phyloP scores from a whole-genome alignment of 1,284 basidiomycete species.

The Wallemia mellicola region DNA sequence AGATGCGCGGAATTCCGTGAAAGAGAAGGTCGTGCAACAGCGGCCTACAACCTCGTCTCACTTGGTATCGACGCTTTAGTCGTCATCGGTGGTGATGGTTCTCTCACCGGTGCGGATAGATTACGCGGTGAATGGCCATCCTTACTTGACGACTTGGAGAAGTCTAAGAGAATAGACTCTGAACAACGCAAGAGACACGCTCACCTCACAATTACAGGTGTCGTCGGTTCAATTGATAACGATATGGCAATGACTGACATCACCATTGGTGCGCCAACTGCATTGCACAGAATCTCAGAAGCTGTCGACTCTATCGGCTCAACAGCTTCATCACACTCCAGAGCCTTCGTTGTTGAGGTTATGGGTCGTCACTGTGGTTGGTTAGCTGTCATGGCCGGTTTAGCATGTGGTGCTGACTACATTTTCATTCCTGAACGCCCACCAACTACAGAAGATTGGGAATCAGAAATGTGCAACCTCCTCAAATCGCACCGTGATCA shows the following conservation, averaged over 20 bases:
- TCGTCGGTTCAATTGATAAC: slow-evolving; percentile 95
- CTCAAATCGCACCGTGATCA: slow-evolving; percentile 60
- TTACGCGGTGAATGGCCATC: slow-evolving; percentile 80
- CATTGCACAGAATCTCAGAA: slow-evolving; percentile 85
- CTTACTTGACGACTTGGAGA: slow-evolving; percentile 36
- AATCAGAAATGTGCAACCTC: slow-evolving; percentile 65
- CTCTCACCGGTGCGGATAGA: slow-evolving; percentile 77
- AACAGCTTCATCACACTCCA: slow-evolving; percentile 77
- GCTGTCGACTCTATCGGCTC: slow-evolving; percentile 94
- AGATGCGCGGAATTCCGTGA: slow-evolving; percentile 68
- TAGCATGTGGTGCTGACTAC: slow-evolving; percentile 85
- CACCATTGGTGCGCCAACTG: slow-evolving; percentile 86
- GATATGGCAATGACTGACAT: slow-evolving; percentile 95
- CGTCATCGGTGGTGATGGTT: slow-evolving; percentile 90
- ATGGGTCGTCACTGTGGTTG: slow-evolving; percentile 98
- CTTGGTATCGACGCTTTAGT: slow-evolving; percentile 90
- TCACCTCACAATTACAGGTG: slow-evolving; percentile 80
- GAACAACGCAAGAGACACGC: slow-evolving; percentile 38
- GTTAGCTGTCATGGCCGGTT: slow-evolving; percentile 75
- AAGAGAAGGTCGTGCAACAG: slow-evolving; percentile 50
- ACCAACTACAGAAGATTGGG: slow-evolving; percentile 49
- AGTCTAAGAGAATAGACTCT: slow-evolving; percentile 36
- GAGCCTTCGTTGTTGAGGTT: slow-evolving; percentile 93
- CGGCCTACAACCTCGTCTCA: slow-evolving; percentile 68
- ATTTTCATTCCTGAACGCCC: slow-evolving; percentile 89